Evolutionary conservation across 768 basidiomycete genomes (phyloP), one percentile per base, ranked within the genome.

Genomic region (Lentinula lateritia): DNA sequence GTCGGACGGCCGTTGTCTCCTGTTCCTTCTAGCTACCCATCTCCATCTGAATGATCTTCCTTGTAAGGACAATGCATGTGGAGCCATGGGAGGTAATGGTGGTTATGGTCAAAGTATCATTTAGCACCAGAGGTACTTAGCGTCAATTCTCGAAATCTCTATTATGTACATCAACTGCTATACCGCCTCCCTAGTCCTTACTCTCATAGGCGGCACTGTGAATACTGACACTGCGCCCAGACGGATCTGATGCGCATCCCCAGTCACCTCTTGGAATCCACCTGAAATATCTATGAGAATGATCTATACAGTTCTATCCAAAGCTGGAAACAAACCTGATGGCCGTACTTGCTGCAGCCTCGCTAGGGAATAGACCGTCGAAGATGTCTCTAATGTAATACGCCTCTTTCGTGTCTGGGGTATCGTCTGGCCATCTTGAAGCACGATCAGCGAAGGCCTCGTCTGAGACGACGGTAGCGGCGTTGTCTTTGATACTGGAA

Each of bases 201-300:
- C 38, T 71, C 60, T 76, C 74, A 72, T 98, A 97, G 12, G 97
- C 96, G 53, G 93, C 87, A 67, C 89, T 92, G 81, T 99, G 97
- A 68, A 98, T 98, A 74, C 85, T 89, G 70, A 98, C 96, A 64
- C 92, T 94, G 54, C 97, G 82, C 35, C 97, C 97, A 64, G 93
- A 95, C 35, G 97, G 97, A 73, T 99, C 97, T 35, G 92, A 76
- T 2, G 92, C 80, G 70, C 96, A 97, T 60, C 96, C 96, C 96
- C 96, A 99, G 73, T 98, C 96, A 60, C 88, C 90, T 67, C 93
- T 88, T 52, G 95, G 95, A 73, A 95, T 89, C 95, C 93, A 95
- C 64, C 90, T 90, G 50, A 16, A 18, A 56, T 3, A 3, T 28
- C 43, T 6, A 35, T 43, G 46, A 61, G 38, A 63, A 53, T 56